A percentile compares a stretch with the other conserved stretches of the same genome.
Evolutionary conservation across 176 grass and related monocot species (phyloP).

Genomic region (Carex pumila): DNA sequence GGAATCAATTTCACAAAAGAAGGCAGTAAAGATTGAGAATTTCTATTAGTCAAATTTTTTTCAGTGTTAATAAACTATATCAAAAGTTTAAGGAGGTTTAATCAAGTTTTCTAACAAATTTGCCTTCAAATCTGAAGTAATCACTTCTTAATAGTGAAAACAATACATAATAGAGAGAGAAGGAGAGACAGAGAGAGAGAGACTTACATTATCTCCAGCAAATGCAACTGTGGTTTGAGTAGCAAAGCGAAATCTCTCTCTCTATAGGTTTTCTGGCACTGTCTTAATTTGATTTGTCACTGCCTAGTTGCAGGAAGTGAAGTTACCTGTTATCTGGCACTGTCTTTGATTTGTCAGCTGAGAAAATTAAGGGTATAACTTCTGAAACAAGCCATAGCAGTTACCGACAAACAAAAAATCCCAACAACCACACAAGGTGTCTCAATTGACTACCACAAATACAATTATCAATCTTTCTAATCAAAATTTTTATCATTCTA

Average conservation of each 20-base stretch:
- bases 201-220: background rate
- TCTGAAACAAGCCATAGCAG: background rate
- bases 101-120: background rate
- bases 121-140: background rate
- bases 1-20: background rate
- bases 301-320: background rate
- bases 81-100: too few species aligned
- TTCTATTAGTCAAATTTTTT: too few species aligned
- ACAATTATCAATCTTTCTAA: too few species aligned
- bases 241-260: background rate
- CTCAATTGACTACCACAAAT: background rate
- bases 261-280: background rate
- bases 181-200: background rate
- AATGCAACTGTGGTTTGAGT: background rate
- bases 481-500: too few species aligned
- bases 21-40: too few species aligned
- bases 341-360: background rate
- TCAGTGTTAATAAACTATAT: too few species aligned
- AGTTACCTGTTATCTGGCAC: background rate
- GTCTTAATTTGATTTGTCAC: background rate
- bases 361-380: background rate
- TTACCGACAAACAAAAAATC: background rate
- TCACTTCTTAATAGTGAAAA: background rate
- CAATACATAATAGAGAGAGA: background rate
- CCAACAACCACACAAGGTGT: background rate